phyloP scores from a whole-genome alignment of 805 yeast species.

The Candida cerambycidarum region DNA sequence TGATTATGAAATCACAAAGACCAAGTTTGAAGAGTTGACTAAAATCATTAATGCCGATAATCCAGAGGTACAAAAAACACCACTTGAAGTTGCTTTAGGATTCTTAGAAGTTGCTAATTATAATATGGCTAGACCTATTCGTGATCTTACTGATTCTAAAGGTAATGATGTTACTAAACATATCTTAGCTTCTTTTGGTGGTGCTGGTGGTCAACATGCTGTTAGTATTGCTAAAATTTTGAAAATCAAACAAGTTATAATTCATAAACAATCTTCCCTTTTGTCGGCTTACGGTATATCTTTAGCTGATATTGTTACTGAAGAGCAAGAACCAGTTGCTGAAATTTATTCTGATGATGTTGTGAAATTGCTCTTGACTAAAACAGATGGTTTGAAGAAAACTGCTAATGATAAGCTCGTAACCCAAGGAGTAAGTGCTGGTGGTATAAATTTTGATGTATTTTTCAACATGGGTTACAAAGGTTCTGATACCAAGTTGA shows the following conservation, averaged over 20 bases:
- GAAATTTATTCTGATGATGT: slow-evolving; percentile 30
- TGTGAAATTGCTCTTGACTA: slow-evolving; percentile 17
- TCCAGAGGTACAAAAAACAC: slow-evolving; percentile 43
- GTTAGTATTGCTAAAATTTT: slow-evolving; percentile 70
- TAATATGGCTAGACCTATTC: slow-evolving; percentile 84
- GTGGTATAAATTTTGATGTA: slow-evolving; percentile 11
- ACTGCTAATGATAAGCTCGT: slow-evolving; percentile 13
- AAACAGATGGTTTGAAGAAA: slow-evolving; percentile 8
- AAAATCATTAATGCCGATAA: slow-evolving; percentile 53
- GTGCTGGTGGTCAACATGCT: slow-evolving; percentile 93
- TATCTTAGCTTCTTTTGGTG: slow-evolving; percentile 80
- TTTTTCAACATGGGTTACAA: slow-evolving; percentile 22
- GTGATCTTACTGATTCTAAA: slow-evolving; percentile 81
- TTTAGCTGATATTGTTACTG: slow-evolving; percentile 81
- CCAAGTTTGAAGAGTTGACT: slow-evolving; percentile 56
- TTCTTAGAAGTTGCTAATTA: slow-evolving; percentile 83
- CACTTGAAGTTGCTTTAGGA: slow-evolving; percentile 76
- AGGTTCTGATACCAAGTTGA: slow-evolving; percentile 28
- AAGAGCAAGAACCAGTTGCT: slow-evolving; percentile 71
- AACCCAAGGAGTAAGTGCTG: slow-evolving; percentile 15
- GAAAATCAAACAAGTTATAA: slow-evolving; percentile 66
- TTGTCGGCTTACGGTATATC: slow-evolving; percentile 88
- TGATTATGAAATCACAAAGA: slow-evolving; percentile 52
- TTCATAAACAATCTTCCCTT: slow-evolving; percentile 80
- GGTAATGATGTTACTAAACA: slow-evolving; percentile 70